phyloP scores from a whole-genome alignment of 305 asterid species.

The Fraxinus platypoda region DNA sequence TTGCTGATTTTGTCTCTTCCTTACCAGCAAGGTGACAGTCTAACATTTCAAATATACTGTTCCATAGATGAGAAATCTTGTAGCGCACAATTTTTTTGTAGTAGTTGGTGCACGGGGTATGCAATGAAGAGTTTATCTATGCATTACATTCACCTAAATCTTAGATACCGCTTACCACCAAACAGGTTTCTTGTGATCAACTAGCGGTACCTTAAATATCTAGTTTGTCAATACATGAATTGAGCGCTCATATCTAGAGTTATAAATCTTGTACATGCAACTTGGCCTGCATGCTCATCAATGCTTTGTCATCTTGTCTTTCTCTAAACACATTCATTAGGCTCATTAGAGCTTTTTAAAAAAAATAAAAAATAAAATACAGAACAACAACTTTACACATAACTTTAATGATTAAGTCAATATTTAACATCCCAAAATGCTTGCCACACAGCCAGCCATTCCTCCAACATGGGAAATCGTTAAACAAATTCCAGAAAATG shows the following conservation, averaged over 20 bases:
- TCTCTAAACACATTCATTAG: not conserved
- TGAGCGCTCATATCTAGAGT: not conserved
- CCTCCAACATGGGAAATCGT: not conserved
- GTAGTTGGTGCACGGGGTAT: constrained; percentile 1
- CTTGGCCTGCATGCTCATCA: not conserved
- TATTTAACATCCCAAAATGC: not conserved
- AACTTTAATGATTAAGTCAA: constrained; percentile 2
- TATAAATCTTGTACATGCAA: not conserved
- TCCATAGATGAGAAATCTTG: not conserved
- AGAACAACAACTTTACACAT: not conserved
- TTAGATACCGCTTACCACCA: constrained; percentile 9
- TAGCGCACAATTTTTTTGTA: not conserved
- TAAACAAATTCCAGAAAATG: not conserved
- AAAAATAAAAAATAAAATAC: not conserved
- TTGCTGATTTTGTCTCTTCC: not conserved
- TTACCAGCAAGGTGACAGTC: constrained; percentile 1
- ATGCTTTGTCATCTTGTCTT: not conserved
- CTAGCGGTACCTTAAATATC: constrained; percentile 1
- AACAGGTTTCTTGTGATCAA: constrained; percentile 1
- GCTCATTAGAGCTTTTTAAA: not conserved
- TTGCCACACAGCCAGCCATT: not conserved
- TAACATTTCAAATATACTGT: not conserved
- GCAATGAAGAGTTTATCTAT: not conserved
- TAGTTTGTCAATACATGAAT: not conserved
- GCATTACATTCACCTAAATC: not conserved